These are phyloP conservation scores for Auricularia auricula-judae DNA, from an alignment of 768 basidiomycete genomes.

Conservation along the genomic window DNA sequence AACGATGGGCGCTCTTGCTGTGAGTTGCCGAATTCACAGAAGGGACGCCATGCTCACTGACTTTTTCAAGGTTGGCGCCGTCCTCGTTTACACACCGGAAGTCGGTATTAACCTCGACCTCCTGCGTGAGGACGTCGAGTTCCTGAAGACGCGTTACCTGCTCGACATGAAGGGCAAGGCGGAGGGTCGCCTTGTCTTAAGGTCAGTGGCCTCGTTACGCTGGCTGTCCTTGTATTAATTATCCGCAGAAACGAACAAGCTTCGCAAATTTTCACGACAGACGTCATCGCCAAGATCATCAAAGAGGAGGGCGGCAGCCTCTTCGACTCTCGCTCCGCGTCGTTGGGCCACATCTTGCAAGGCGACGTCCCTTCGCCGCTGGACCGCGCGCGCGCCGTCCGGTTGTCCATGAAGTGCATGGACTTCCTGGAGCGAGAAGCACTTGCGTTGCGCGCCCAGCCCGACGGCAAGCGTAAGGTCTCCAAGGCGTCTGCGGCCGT, in stretches of 20 bases:
- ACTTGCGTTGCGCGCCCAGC: slow-evolving; percentile 37
- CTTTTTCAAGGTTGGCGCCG: slow-evolving; percentile 68
- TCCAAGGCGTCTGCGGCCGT: slow-evolving; percentile 63
- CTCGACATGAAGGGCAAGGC: slow-evolving; percentile 81
- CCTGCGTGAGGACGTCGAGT: slow-evolving; percentile 75
- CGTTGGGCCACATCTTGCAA: slow-evolving; percentile 93
- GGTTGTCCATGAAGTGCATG: slow-evolving; percentile 89
- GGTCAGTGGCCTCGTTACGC: slow-evolving; percentile 35
- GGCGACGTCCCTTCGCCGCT: slow-evolving; percentile 92
- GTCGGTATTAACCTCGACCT: slow-evolving; percentile 73
- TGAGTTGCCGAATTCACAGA: slow-evolving; percentile 29
- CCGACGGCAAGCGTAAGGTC: slow-evolving; percentile 43
- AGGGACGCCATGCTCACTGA: background rate
- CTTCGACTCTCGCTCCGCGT: slow-evolving; percentile 93
- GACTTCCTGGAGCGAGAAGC: slow-evolving; percentile 84
- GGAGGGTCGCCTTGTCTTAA: slow-evolving; percentile 88
- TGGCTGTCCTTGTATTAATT: slow-evolving; percentile 2
- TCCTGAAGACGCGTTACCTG: slow-evolving; percentile 73
- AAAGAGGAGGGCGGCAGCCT: slow-evolving; percentile 86
- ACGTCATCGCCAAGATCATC: slow-evolving; percentile 86
- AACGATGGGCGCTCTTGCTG: slow-evolving; percentile 89
- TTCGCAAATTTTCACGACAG: slow-evolving; percentile 83
- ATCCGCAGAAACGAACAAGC: slow-evolving; percentile 66
- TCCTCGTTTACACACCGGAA: slow-evolving; percentile 91
- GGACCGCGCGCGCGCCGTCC: slow-evolving; percentile 84